These are phyloP conservation scores for Neurospora sp. DNA, from an alignment of 495 filamentous ascomycete genomes.

Conservation along the genomic window DNA sequence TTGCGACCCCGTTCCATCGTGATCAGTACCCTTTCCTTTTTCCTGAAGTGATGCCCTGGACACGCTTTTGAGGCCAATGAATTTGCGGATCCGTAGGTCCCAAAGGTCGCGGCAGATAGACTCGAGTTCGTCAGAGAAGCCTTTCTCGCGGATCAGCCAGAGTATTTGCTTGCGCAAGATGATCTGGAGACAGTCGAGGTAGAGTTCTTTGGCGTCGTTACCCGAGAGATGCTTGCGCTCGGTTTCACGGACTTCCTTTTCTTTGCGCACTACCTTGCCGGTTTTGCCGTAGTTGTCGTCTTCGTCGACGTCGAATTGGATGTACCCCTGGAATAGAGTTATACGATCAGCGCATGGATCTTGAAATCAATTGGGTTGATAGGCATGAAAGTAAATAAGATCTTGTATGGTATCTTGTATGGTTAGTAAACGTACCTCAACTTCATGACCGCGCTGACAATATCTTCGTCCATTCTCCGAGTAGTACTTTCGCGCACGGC, in stretches of 20 bases:
- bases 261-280: slow-evolving; percentile 37
- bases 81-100: slow-evolving; percentile 32
- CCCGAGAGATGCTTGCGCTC: slow-evolving; percentile 52
- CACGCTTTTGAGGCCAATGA: slow-evolving; percentile 19
- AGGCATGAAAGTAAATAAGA: not conserved
- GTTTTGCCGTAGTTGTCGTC: slow-evolving; percentile 62
- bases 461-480: slow-evolving; percentile 39
- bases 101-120: slow-evolving; percentile 42
- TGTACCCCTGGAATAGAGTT: slow-evolving; percentile 30
- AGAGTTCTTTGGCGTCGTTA: slow-evolving; percentile 59
- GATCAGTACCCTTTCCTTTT: not conserved
- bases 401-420: not conserved
- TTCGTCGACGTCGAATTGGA: slow-evolving; percentile 54
- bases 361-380: not conserved
- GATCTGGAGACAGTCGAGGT: slow-evolving; percentile 75
- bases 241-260: slow-evolving; percentile 42
- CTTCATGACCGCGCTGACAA: slow-evolving; percentile 43
- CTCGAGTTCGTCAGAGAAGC: slow-evolving; percentile 35
- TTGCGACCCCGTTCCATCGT: slow-evolving; percentile 4
- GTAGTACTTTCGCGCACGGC: slow-evolving; percentile 37
- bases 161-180: slow-evolving; percentile 38
- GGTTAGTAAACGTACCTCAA: slow-evolving; percentile 28
- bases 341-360: not conserved
- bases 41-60: not conserved
- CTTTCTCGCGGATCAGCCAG: slow-evolving; percentile 34